Conservation (phyloP, 805 yeast species). For the Teunomyces funiuensis region DNA sequence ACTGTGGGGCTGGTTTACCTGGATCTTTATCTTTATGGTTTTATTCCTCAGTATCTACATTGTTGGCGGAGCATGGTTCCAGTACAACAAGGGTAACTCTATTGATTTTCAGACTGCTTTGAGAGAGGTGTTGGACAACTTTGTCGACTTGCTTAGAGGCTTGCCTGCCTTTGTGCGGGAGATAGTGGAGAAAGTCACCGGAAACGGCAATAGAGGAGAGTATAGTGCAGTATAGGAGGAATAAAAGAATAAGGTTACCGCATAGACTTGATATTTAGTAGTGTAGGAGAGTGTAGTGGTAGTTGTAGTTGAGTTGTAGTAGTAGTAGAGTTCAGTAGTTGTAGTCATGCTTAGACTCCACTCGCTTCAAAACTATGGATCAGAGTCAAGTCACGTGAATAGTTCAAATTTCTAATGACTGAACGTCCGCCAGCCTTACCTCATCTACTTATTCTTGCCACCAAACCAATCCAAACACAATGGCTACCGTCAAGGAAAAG, state of each 20-base stretch:
- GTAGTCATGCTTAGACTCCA: too few relatives aligned
- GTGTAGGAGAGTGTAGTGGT: too few relatives aligned
- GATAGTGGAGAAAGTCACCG: constrained; percentile 64
- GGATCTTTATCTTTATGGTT: constrained; percentile 74
- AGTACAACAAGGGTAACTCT: constrained; percentile 66
- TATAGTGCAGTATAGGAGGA: constrained; percentile 78
- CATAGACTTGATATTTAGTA: too few relatives aligned
- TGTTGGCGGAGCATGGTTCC: constrained; percentile 73
- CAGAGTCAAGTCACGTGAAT: constrained; percentile 4
- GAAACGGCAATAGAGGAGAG: constrained; percentile 71
- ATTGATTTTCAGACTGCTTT: constrained; percentile 73
- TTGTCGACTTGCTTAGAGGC: constrained; percentile 54
- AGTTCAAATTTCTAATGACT: constrained; percentile 1
- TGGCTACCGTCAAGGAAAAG: constrained; percentile 47
- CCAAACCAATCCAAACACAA: neutral
- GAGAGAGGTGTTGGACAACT: constrained; percentile 69
- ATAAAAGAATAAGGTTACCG: constrained; percentile 11
- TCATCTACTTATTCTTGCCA: neutral
- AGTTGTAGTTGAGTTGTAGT: too few relatives aligned
- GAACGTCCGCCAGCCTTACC: neutral
- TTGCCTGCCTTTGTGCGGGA: constrained; percentile 69
- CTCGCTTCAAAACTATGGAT: too few relatives aligned
- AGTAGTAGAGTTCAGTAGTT: too few relatives aligned
- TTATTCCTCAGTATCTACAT: constrained; percentile 70
- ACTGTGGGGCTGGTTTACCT: constrained; percentile 81